phyloP scores from a whole-genome alignment of 2,329 filamentous ascomycete species.

The Ascochyta lentis region DNA sequence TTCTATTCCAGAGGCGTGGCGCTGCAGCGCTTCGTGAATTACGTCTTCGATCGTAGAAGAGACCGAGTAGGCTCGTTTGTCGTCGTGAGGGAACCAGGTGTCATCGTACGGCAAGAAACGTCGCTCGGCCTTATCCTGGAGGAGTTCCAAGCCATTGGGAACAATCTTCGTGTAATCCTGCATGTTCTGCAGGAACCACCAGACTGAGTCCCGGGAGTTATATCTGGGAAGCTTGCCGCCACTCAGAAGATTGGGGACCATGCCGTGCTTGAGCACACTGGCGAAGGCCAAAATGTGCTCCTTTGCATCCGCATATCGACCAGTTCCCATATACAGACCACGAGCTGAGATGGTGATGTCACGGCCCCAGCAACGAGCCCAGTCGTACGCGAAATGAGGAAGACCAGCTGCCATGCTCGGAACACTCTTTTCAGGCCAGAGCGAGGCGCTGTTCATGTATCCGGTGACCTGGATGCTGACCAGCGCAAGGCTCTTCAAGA shows the following conservation, averaged over 20 bases:
- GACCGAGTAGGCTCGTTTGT: conserved; percentile 83
- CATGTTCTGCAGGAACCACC: conserved; percentile 97
- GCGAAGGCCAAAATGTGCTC: conserved; percentile 96
- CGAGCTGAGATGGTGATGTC: conserved; percentile 96
- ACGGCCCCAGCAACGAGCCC: conserved; percentile 96
- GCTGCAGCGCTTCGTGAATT: conserved; percentile 90
- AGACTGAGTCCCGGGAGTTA: conserved; percentile 94
- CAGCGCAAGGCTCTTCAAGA: conserved; percentile 86
- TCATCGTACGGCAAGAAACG: conserved; percentile 96
- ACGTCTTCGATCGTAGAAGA: conserved; percentile 85
- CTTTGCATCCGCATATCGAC: conserved; percentile 84
- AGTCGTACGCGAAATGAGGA: conserved; percentile 91
- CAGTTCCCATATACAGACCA: conserved; percentile 89
- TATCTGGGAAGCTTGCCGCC: conserved; percentile 87
- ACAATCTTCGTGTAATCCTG: conserved; percentile 89
- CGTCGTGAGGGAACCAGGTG: conserved; percentile 85
- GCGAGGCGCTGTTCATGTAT: conserved; percentile 84
- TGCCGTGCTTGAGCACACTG: conserved; percentile 95
- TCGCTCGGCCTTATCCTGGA: conserved; percentile 78
- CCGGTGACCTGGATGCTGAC: conserved; percentile 92
- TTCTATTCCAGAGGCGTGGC: conserved; percentile 87
- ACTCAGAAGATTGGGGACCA: conserved; percentile 94
- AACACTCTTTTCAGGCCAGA: conserved; percentile 85
- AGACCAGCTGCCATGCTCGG: conserved; percentile 90
- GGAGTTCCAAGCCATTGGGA: conserved; percentile 74